Evolutionary conservation across 495 filamentous ascomycete species (phyloP), one percentile per base, ranked within the genome.

Genomic region (Hamigera avellanea): DNA sequence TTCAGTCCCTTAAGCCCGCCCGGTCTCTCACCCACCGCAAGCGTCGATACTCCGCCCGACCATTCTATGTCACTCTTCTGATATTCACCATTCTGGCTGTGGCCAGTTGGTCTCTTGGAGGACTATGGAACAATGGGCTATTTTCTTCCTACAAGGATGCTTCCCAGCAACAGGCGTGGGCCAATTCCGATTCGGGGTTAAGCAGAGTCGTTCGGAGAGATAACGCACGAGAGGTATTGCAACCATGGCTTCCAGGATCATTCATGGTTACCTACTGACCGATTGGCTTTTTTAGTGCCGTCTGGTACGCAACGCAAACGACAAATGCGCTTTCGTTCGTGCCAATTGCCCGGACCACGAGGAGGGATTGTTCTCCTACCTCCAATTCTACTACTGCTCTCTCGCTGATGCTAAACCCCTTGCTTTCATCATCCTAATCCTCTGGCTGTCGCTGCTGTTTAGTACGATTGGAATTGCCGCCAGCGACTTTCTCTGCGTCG

Each of bases 381-480:
- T 99, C 12, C 70, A 76, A 10, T 70, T 99, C 23, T 96, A 95
- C 62, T 99, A 96, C 55, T 99, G 93, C 67, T 61, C 64, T 18
- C 61, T 93, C 16, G 70, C 67, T 33, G 56, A 77, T 43, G 77
- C 64, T n/a, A 73, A 85, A 48, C 76, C 79, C 2, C 33, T 94
- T 36, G 86, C 85, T 14, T 88, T 96, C 46, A 54, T 65, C 3
- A 66, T 95, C 19, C 60, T 99, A 19, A 65, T 81, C 18, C 38
- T 78, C 28, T 99, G 93, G 93, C 66, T 95, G 5, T 81, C 74
- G n/a, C 63, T 95, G 17, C 75, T 96, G 5, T 99, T 99, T 52
- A 88, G 80, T 44, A 95, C 93, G 1, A 95, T 99, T 36, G 93
- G 93, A n/a, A 95, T 96, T 45, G 93, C 93, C 5, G 91, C 93